Evolutionary conservation across 2,329 filamentous ascomycete species (phyloP), one percentile per base, ranked within the genome.

Genomic region (Exutisphaerella laricina): DNA sequence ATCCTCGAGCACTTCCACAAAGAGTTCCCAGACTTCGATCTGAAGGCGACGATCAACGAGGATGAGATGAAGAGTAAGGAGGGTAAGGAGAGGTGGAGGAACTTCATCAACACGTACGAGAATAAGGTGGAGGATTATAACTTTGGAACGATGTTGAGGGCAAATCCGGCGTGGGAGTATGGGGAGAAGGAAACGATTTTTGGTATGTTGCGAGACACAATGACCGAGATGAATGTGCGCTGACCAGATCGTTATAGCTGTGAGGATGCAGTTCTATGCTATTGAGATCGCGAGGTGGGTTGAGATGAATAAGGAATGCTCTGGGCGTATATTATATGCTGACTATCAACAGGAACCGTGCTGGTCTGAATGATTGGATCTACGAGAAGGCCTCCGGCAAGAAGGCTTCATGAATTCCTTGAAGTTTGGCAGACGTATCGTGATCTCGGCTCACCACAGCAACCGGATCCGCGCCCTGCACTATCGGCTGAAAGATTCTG

Each of bases 91-190:
- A 78, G 78, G 64, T 98, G 92, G 92, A 81, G 92, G 59, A 85
- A 84, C 53, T 98, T 96, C 71, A 85, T 96, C 78, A 89, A 85
- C 75, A 73, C 76, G 50, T 98, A 96, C 66, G 88, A 97, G 71
- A 89, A 94, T 68, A 90, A 79, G 69, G 74, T 98, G n/a, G 84
- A 92, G 51, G 94, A 98, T 69, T 98, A 82, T 75, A 98, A 96
- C 73, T 98, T 96, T 67, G 92, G 92, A 43, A 96, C 92, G 23
- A 89, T 98, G 77, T 66, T 98, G 58, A 80, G 92, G 45, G 76
- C 79, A 44, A 85, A 78, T 60, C 77, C 88, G 26, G 86, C 85
- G 58, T 79, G 68, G 40, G 90, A 96, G 67, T 97, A 98, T 64
- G 86, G 83, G 40, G 75, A 94, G 69, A 74, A 94, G 43, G 87